phyloP scores from a whole-genome alignment of 352 stramenopile genomes.

The Pythium myriotylum region DNA sequence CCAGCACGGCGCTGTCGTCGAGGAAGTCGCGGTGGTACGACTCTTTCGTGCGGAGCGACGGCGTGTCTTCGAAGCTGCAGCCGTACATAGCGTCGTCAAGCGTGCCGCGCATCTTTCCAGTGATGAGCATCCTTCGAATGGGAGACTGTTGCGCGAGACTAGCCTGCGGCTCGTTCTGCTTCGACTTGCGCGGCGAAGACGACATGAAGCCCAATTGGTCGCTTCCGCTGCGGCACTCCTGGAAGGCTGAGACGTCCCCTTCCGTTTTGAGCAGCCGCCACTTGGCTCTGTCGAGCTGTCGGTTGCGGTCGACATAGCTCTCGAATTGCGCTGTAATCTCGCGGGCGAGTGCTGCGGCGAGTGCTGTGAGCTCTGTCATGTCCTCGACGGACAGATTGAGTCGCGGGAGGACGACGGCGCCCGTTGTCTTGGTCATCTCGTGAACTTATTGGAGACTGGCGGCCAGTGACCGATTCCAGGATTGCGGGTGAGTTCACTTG shows the following conservation, averaged over 20 bases:
- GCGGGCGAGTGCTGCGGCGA: constrained; percentile 27
- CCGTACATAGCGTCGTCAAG: constrained; percentile 62
- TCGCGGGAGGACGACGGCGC: constrained; percentile 32
- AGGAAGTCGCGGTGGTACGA: constrained; percentile 42
- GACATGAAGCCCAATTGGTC: constrained; percentile 20
- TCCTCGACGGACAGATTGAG: constrained; percentile 38
- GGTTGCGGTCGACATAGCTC: constrained; percentile 31
- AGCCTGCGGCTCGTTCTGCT: constrained; percentile 4
- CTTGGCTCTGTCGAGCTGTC: constrained; percentile 35
- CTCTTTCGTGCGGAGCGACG: constrained; percentile 36
- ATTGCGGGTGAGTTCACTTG: background rate
- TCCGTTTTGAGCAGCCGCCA: constrained; percentile 44
- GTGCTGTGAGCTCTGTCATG: constrained; percentile 30
- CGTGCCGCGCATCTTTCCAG: constrained; percentile 38
- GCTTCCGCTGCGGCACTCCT: constrained; percentile 18
- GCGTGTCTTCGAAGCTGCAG: constrained; percentile 41
- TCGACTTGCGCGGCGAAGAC: background rate
- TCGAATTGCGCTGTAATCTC: constrained; percentile 48
- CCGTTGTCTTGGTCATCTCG: constrained; percentile 27
- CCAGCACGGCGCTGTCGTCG: constrained; percentile 32
- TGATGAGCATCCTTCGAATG: constrained; percentile 23
- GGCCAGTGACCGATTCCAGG: background rate
- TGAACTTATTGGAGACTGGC: background rate
- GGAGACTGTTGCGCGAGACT: background rate
- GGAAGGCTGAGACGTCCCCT: constrained; percentile 39